These are phyloP conservation scores for Alternaria postmessia DNA, from an alignment of 2,329 filamentous ascomycete species.

Conservation along the genomic window DNA sequence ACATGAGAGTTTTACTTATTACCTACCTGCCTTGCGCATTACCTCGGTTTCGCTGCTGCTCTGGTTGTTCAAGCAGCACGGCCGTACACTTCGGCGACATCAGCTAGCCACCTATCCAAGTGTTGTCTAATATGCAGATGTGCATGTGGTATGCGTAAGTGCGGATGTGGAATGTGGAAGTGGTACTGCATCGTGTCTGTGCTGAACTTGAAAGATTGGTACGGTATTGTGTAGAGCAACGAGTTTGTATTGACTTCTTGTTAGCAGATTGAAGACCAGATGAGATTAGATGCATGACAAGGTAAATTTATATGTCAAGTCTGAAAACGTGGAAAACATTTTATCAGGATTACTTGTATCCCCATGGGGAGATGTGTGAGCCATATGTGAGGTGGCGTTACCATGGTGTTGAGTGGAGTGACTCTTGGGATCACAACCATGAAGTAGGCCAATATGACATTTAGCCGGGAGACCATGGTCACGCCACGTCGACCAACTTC, in stretches of 20 bases:
- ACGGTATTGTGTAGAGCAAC: not conserved
- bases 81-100: slow-evolving; percentile 11
- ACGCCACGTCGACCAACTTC: not conserved
- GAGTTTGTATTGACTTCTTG: not conserved
- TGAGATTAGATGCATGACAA: not conserved
- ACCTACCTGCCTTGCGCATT: not conserved
- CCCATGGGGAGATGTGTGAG: not conserved
- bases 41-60: not conserved
- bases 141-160: not conserved
- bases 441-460: not conserved
- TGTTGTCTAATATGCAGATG: slow-evolving; percentile 5
- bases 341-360: not conserved
- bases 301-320: not conserved
- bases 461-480: not conserved
- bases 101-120: slow-evolving; percentile 12
- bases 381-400: not conserved
- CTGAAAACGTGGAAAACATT: not conserved
- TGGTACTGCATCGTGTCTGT: not conserved
- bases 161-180: not conserved
- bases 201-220: not conserved
- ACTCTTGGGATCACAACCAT: not conserved
- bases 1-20: not conserved
- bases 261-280: not conserved
- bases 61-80: slow-evolving; percentile 6
- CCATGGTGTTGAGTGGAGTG: slow-evolving; percentile 1